These are phyloP conservation scores for Microbotryomycetes sp. DNA, from an alignment of 1,284 basidiomycete genomes.

Conservation along the genomic window DNA sequence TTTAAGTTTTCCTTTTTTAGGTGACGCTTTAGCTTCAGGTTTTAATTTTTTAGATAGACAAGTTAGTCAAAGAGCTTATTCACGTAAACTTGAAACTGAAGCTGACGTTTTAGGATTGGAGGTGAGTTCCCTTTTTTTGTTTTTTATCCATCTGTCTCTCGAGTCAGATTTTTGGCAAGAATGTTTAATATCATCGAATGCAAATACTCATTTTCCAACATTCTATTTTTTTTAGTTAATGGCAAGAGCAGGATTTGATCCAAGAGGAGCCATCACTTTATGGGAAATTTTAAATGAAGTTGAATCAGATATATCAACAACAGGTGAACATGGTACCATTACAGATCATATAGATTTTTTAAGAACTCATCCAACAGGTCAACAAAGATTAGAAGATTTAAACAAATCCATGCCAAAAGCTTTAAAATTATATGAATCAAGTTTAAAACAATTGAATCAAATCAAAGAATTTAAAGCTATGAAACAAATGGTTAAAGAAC, in stretches of 20 bases:
- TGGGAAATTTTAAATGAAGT: constrained; percentile 48
- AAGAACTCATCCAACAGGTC: constrained; percentile 49
- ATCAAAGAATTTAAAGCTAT: neutral
- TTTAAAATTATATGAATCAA: constrained; percentile 41
- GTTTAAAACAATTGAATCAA: neutral
- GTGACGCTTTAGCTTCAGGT: constrained; percentile 46
- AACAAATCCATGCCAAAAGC: constrained; percentile 43
- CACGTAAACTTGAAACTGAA: constrained; percentile 50
- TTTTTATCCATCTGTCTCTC: neutral
- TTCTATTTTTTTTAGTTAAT: constrained; percentile 40
- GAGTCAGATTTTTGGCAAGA: neutral
- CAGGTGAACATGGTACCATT: constrained; percentile 14
- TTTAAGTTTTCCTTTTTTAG: constrained; percentile 48
- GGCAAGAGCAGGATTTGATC: constrained; percentile 49
- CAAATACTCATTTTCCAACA: constrained; percentile 1
- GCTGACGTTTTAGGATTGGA: constrained; percentile 49
- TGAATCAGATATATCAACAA: constrained; percentile 6
- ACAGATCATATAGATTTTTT: constrained; percentile 41
- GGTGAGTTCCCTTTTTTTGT: constrained; percentile 34
- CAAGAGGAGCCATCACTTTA: constrained; percentile 46
- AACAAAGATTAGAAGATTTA: constrained; percentile 44
- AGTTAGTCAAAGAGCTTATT: constrained; percentile 49
- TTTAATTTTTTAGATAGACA: constrained; percentile 50
- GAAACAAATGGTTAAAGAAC: neutral
- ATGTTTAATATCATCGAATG: constrained; percentile 21